Conservation (phyloP, 139 green algal genomes). For the Coccomyxa sp. region DNA sequence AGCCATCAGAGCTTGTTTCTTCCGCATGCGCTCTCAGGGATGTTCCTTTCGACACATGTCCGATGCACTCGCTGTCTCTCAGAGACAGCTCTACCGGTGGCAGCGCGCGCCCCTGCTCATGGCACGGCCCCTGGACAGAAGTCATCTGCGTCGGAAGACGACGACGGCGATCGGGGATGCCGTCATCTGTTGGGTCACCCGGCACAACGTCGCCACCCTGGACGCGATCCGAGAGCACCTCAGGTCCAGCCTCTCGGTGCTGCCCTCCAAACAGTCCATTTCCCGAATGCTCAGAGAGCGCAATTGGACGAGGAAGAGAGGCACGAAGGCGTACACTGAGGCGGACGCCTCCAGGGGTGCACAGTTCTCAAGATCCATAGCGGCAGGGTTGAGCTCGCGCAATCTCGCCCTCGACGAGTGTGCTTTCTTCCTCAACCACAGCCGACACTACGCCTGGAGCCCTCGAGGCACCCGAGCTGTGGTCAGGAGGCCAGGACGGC, state of each 20-base stretch:
- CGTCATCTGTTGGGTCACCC: not conserved
- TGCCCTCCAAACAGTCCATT: not conserved
- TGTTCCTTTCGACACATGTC: no score
- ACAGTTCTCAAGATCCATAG: no score
- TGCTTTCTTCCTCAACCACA: no score
- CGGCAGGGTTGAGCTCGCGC: no score
- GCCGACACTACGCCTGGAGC: no score
- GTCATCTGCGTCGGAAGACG: not conserved
- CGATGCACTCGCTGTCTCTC: no score
- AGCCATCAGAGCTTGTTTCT: not conserved
- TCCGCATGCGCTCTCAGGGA: not conserved
- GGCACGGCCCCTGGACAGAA: not conserved
- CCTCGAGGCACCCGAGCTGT: not conserved
- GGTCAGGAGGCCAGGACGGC: not conserved
- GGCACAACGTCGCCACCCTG: not conserved
- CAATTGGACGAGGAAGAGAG: not conserved
- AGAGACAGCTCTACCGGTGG: no score
- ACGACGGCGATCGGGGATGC: not conserved
- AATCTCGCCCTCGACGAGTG: no score
- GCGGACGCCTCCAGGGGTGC: no score
- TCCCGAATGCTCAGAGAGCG: not conserved
- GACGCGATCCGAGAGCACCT: not conserved
- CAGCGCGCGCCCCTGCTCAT: no score
- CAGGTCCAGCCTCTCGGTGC: not conserved
- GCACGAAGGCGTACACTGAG: not conserved